phyloP scores from a whole-genome alignment of 2,329 filamentous ascomycete genomes.

The Myrmaecium sp. region DNA sequence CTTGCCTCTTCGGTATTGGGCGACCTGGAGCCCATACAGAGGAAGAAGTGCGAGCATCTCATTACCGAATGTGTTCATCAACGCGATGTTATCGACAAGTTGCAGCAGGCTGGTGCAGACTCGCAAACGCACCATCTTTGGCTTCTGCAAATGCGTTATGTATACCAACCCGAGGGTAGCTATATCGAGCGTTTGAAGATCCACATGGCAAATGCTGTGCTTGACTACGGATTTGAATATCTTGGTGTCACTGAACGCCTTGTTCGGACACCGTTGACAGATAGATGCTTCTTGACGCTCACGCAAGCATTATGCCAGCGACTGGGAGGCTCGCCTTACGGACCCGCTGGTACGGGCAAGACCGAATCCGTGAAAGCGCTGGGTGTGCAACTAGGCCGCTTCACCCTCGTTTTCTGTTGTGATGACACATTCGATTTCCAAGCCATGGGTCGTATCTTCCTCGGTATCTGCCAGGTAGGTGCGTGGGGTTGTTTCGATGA shows the following conservation, averaged over 20 bases:
- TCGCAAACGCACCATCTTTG: constrained; percentile 73
- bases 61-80: constrained; percentile 99
- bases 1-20: constrained; percentile 80
- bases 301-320: constrained; percentile 91
- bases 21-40: constrained; percentile 68
- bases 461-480: constrained; percentile 96
- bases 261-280: constrained; percentile 89
- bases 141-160: constrained; percentile 94
- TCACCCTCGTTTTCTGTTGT: constrained; percentile 97
- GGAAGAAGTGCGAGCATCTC: constrained; percentile 95
- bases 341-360: constrained; percentile 94
- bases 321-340: constrained; percentile 91
- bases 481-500: constrained; percentile 99
- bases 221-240: constrained; percentile 97
- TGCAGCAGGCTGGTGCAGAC: constrained; percentile 58
- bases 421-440: constrained; percentile 99
- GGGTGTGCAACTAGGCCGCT: constrained; percentile 87
- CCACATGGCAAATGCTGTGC: constrained; percentile 89
- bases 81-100: constrained; percentile 77
- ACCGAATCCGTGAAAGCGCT: constrained; percentile 98
- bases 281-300: constrained; percentile 94
- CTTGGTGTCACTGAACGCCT: constrained; percentile 90
- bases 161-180: constrained; percentile 70
- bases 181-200: constrained; percentile 69
- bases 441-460: constrained; percentile 97